A percentile compares a stretch with the other conserved stretches of the same genome.
phyloP scores from a whole-genome alignment of 2,329 filamentous ascomycete species.

The Claviceps sorghi region DNA sequence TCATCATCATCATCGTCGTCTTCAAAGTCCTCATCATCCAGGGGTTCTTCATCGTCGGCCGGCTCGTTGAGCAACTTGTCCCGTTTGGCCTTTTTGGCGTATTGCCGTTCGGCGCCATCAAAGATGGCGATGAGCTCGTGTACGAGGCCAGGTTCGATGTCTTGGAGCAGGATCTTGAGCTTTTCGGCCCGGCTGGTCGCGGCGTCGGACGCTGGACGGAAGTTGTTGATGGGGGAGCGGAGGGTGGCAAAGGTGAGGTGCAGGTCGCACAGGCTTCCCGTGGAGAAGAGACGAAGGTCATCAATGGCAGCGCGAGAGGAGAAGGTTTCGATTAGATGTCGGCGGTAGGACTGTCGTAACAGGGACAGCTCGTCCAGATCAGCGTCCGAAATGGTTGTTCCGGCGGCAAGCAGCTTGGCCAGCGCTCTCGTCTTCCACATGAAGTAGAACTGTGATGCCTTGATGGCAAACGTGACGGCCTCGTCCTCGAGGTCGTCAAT shows the following conservation, averaged over 20 bases:
- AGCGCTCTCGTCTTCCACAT: slow-evolving; percentile 74
- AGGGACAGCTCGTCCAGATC: slow-evolving; percentile 46
- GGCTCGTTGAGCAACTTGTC: slow-evolving; percentile 43
- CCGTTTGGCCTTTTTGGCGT: slow-evolving; percentile 54
- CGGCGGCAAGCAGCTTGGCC: slow-evolving; percentile 37
- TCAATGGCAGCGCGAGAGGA: slow-evolving; percentile 58
- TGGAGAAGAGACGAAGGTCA: slow-evolving; percentile 60
- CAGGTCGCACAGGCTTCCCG: slow-evolving; percentile 66
- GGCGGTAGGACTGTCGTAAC: slow-evolving; percentile 41
- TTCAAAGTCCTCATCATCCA: slow-evolving; percentile 41
- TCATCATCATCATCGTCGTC: slow-evolving; percentile 34
- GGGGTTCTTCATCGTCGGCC: slow-evolving; percentile 58
- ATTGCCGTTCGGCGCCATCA: slow-evolving; percentile 58
- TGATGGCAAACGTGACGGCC: slow-evolving; percentile 60
- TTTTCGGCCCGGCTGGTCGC: slow-evolving; percentile 14
- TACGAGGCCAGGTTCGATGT: slow-evolving; percentile 48
- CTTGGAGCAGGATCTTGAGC: slow-evolving; percentile 41
- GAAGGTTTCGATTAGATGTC: slow-evolving; percentile 51
- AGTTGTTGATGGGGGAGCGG: slow-evolving; percentile 35
- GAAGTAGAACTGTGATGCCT: slow-evolving; percentile 73
- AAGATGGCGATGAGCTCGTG: slow-evolving; percentile 65
- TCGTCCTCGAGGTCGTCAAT: slow-evolving; percentile 67
- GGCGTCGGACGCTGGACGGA: slow-evolving; percentile 14
- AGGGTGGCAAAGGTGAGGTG: slow-evolving; percentile 67
- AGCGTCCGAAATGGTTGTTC: slow-evolving; percentile 38